Evolutionary conservation across 352 stramenopile species (phyloP).

Genomic region (Blastocystis sp.): DNA sequence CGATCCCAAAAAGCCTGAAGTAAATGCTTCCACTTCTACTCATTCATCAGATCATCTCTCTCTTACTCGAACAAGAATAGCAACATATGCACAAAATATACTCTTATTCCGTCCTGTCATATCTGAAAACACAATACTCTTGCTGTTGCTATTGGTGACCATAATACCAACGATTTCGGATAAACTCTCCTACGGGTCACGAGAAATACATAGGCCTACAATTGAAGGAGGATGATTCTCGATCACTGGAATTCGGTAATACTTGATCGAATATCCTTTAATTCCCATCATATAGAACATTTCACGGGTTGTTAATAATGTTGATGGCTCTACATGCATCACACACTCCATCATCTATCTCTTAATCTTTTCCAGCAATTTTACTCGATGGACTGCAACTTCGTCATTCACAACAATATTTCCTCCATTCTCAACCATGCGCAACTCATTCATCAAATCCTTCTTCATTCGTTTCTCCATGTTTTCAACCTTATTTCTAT

Average conservation of each 20-base stretch:
- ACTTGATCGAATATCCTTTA: background rate
- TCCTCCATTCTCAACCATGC: conserved; percentile 65
- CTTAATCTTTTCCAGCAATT: background rate
- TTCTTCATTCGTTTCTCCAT: conserved; percentile 77
- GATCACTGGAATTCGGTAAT: conserved; percentile 15
- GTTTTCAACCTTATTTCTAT: conserved; percentile 66
- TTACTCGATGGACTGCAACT: conserved; percentile 25
- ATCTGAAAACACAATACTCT: conserved; percentile 49
- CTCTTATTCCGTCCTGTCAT: conserved; percentile 53
- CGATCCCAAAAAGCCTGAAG: background rate
- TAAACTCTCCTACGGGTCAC: background rate
- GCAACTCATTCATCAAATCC: conserved; percentile 71
- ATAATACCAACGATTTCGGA: conserved; percentile 49
- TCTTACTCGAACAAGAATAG: conserved; percentile 20
- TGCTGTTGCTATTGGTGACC: conserved; percentile 26
- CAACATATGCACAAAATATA: background rate
- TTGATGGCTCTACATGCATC: conserved; percentile 32
- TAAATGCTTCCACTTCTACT: conserved; percentile 37
- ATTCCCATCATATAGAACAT: conserved; percentile 49
- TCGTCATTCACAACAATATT: conserved; percentile 63
- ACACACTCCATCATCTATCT: conserved; percentile 22
- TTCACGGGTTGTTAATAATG: conserved; percentile 39
- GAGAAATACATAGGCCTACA: background rate
- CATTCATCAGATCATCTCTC: background rate
- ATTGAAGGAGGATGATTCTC: conserved; percentile 41